Evolutionary conservation across 352 stramenopile genomes (phyloP), one percentile per base, ranked within the genome.

Genomic region (Phytophthora pseudosyringae): DNA sequence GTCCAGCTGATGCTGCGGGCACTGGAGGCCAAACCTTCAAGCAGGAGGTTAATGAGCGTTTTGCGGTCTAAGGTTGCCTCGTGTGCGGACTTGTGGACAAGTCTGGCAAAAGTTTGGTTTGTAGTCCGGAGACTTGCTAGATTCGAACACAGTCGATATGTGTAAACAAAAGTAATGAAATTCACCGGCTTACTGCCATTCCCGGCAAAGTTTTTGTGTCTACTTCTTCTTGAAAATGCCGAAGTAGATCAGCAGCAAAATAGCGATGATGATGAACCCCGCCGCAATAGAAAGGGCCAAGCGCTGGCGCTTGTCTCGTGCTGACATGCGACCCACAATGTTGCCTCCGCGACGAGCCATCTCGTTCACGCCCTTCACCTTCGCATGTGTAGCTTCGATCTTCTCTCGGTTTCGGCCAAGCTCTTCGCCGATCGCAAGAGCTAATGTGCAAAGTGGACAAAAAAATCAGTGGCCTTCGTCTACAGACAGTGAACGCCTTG

Each of bases 201-300:
- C 49, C 25, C 9, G 13, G 45, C 21, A 21, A 46, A 4, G 31
- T 26, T 59, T 21, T 29, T 35, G 6, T 7, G 12, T 66, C 36
- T 71, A 68, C 78, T 81, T 90, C 73, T 88, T 93, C 62, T 93
- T 93, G 75, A 95, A 95, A 64, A 95, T 91, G 46, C 86, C 86
- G 77, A 93, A 94, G 80, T 94, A 94, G 75, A 95, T 91, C 57
- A 95, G 75, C 58, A 95, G 69, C 10, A 95, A 47, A 64, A 95
- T 95, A 32, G 88, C 88, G 56, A 95, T 47, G 51, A 81, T 75
- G 59, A 95, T 94, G 65, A 95, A 93, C 32, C 73, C 81, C 8
- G 86, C 87, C 31, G 86, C 88, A 39, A 88, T 76, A 16, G 76
- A 83, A 41, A 95, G 68, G 31, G 87, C 87, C 67, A 78, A 67